Percentiles rank a stretch among this genome's conserved stretches.
These are phyloP conservation scores for Botrytis byssoidea DNA, from an alignment of 2,329 filamentous ascomycete genomes.

Conservation along the genomic window DNA sequence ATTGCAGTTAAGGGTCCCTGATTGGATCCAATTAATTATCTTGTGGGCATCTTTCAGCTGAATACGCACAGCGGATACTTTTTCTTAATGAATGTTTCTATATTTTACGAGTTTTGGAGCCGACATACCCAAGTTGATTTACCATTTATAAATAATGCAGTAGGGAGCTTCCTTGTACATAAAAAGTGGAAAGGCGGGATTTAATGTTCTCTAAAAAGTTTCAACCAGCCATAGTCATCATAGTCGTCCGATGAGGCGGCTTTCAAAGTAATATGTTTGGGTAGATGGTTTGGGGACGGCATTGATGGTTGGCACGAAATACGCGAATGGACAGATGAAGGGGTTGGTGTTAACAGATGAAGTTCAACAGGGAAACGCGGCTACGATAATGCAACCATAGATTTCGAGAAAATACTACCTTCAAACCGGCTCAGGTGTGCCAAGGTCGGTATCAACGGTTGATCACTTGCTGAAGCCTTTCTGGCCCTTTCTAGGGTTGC, in stretches of 20 bases:
- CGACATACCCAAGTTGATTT: background rate
- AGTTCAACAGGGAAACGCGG: constrained; percentile 2
- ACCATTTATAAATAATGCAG: constrained; percentile 2
- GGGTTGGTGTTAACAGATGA: constrained; percentile 10
- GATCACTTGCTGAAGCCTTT: background rate
- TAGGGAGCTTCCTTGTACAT: constrained; percentile 15
- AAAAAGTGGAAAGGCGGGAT: constrained; percentile 11
- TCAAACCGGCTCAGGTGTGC: background rate
- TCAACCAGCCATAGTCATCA: constrained; percentile 5
- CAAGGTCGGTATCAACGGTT: background rate
- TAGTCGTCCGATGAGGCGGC: constrained; percentile 14
- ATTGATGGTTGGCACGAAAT: background rate
- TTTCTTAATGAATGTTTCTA: constrained; percentile 12
- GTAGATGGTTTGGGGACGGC: background rate
- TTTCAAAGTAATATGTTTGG: background rate
- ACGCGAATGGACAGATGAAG: constrained; percentile 15
- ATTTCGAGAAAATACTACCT: background rate
- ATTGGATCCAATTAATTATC: constrained; percentile 11
- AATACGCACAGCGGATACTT: constrained; percentile 12
- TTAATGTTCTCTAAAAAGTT: background rate
- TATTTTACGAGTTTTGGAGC: background rate
- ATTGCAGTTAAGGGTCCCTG: constrained; percentile 2
- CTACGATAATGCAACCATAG: background rate
- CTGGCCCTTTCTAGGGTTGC: background rate
- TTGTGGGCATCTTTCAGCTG: constrained; percentile 22